Conservation (phyloP, 2,329 filamentous ascomycete genomes). For the Hymenoscyphus scutula region DNA sequence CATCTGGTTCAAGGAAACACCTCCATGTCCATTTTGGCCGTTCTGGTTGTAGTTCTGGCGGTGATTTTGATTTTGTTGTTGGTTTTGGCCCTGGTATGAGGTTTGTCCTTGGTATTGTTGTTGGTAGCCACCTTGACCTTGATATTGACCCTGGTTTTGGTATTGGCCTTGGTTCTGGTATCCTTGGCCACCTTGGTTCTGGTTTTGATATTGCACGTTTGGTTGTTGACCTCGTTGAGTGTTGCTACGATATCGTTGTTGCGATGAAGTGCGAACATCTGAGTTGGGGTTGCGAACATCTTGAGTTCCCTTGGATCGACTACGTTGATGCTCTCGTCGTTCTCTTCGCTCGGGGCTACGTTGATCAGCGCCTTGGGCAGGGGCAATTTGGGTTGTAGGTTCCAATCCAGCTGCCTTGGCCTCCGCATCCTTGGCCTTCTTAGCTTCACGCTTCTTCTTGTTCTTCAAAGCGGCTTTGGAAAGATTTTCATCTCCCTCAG, state of each 20-base stretch:
- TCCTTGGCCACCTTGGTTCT: slow-evolving; percentile 29
- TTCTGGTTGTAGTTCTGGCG: slow-evolving; percentile 16
- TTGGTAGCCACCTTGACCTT: slow-evolving; percentile 2
- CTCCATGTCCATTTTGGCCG: slow-evolving; percentile 17
- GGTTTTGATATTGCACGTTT: slow-evolving; percentile 8
- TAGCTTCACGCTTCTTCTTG: slow-evolving; percentile 96
- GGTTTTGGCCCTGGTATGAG: slow-evolving; percentile 3
- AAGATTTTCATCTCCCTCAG: slow-evolving; percentile 63
- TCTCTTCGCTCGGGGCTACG: slow-evolving; percentile 62
- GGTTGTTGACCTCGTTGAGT: slow-evolving; percentile 38
- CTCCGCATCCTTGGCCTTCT: slow-evolving; percentile 82
- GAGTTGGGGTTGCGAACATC: slow-evolving; percentile 43
- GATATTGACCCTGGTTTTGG: slow-evolving; percentile 22
- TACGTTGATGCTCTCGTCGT: slow-evolving; percentile 49
- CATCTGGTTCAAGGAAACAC: slow-evolving; percentile 23
- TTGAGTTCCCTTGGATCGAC: slow-evolving; percentile 46
- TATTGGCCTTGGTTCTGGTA: slow-evolving; percentile 9
- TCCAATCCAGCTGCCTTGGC: slow-evolving; percentile 51
- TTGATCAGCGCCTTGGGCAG: slow-evolving; percentile 42
- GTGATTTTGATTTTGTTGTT: slow-evolving; percentile 27
- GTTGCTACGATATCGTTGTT: slow-evolving; percentile 52
- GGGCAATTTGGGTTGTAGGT: slow-evolving; percentile 35
- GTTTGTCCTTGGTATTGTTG: slow-evolving; percentile 29
- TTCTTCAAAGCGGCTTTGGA: slow-evolving; percentile 90
- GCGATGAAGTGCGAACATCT: slow-evolving; percentile 42